Evolutionary conservation across 1,139 yeast species (phyloP).

Genomic region (Yamadazyma atmosphaerica): DNA sequence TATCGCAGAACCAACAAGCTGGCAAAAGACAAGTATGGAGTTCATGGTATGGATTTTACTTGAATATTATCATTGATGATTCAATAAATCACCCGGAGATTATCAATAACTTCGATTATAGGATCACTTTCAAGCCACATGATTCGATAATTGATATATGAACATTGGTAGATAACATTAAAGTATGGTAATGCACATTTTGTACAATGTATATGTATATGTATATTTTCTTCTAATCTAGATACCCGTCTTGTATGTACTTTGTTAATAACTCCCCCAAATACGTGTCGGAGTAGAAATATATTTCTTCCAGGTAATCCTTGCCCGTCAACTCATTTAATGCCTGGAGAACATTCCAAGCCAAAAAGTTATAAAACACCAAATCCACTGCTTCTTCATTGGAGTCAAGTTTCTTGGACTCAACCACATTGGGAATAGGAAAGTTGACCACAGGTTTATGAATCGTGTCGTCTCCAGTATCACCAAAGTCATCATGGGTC

Average conservation of each 20-base stretch:
- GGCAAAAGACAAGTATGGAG: constrained; percentile 57
- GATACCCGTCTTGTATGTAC: constrained; percentile 20
- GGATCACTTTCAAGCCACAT: constrained; percentile 63
- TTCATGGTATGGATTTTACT: constrained; percentile 65
- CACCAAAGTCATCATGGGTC: constrained; percentile 81
- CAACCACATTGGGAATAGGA: constrained; percentile 76
- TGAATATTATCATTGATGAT: constrained; percentile 62
- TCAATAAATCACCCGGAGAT: constrained; percentile 47
- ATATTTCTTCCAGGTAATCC: constrained; percentile 15
- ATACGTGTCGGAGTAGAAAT: constrained; percentile 32
- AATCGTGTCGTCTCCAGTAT: constrained; percentile 84
- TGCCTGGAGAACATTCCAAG: constrained; percentile 62
- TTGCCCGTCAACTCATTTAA: constrained; percentile 34
- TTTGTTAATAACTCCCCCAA: constrained; percentile 36
- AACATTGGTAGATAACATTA: constrained; percentile 5
- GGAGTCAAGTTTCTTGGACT: constrained; percentile 29
- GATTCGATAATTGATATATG: constrained; percentile 48
- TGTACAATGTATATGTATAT: too few species aligned
- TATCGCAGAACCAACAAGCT: too few species aligned
- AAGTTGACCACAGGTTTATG: constrained; percentile 64
- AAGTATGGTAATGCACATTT: neutral
- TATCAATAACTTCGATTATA: constrained; percentile 61
- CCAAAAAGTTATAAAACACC: constrained; percentile 75
- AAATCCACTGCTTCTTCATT: constrained; percentile 54
- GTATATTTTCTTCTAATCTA: constrained; percentile 3